Evolutionary conservation across 169 alveolate species (phyloP).

Genomic region (Plasmodium gallinaceum): DNA sequence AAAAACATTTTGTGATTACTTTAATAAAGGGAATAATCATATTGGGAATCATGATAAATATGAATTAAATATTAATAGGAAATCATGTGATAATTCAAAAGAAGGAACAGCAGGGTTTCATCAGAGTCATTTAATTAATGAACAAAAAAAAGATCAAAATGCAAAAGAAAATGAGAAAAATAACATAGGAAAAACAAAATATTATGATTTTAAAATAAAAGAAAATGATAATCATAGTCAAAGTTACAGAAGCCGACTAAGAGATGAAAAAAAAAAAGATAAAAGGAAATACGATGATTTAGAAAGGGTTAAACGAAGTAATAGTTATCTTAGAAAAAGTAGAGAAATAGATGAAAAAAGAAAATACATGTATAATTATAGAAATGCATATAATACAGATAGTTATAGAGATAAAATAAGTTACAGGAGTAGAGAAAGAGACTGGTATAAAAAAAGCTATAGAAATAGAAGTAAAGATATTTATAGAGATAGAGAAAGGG

Average conservation of each 20-base stretch:
- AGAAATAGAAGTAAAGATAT: constrained; percentile 4
- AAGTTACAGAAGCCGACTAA: neutral
- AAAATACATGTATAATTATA: neutral
- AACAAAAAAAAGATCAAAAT: neutral
- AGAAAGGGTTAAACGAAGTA: neutral
- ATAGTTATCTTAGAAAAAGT: constrained; percentile 1
- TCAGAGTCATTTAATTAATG: neutral
- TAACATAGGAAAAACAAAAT: constrained; percentile 1
- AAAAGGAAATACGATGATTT: neutral
- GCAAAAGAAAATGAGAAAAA: constrained; percentile 12
- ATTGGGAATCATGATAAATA: neutral
- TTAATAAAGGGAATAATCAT: neutral
- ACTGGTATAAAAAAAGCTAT: too few species aligned
- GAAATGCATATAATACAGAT: neutral
- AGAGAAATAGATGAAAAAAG: constrained; percentile 30
- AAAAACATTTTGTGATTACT: neutral
- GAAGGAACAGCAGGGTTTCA: neutral
- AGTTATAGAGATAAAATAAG: constrained; percentile 8
- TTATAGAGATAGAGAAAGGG: constrained; percentile 9
- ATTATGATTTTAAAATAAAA: constrained; percentile 17
- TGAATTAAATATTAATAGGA: neutral
- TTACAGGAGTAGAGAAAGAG: constrained; percentile 1
- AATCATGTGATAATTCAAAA: neutral
- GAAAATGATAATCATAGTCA: constrained; percentile 5
- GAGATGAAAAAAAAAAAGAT: constrained; percentile 25